Conservation (phyloP, 1,284 basidiomycete genomes). For the Phlebopus sp. region DNA sequence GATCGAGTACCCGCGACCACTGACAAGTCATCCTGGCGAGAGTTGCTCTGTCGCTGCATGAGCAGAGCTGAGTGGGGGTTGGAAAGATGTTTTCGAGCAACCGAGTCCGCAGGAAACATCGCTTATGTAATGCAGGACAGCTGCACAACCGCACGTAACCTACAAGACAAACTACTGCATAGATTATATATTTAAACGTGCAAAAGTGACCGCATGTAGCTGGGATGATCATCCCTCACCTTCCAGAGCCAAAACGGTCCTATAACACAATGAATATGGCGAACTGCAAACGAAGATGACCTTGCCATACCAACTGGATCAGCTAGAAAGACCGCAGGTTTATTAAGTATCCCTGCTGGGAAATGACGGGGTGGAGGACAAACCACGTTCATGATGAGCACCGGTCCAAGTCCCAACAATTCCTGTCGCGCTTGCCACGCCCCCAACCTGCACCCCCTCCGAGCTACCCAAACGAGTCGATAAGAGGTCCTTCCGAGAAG, state of each 20-base stretch:
- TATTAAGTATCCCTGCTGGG: neutral
- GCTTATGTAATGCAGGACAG: conserved; percentile 19
- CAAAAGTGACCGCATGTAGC: conserved; percentile 11
- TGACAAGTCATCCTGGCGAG: conserved; percentile 29
- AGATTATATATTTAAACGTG: conserved; percentile 2
- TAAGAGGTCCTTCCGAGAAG: too few species aligned
- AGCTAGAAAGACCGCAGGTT: conserved; percentile 32
- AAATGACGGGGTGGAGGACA: neutral
- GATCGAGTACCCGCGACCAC: conserved; percentile 50
- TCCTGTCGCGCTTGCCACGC: conserved; percentile 58
- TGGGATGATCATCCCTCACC: conserved; percentile 13
- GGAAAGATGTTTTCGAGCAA: neutral
- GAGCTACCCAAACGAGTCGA: conserved; percentile 34
- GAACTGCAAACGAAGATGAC: neutral
- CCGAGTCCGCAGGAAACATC: neutral
- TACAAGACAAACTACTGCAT: too few species aligned
- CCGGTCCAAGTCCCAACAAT: conserved; percentile 67
- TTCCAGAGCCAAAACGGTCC: conserved; percentile 35
- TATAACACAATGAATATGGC: conserved; percentile 4
- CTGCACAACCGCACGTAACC: too few species aligned
- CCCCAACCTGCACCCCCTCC: conserved; percentile 63
- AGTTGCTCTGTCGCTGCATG: conserved; percentile 40
- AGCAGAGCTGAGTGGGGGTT: conserved; percentile 39
- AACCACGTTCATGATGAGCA: conserved; percentile 55
- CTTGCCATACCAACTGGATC: conserved; percentile 54